These are phyloP conservation scores for Geoglossum cookeanum DNA, from an alignment of 2,329 filamentous ascomycete species.

Conservation along the genomic window DNA sequence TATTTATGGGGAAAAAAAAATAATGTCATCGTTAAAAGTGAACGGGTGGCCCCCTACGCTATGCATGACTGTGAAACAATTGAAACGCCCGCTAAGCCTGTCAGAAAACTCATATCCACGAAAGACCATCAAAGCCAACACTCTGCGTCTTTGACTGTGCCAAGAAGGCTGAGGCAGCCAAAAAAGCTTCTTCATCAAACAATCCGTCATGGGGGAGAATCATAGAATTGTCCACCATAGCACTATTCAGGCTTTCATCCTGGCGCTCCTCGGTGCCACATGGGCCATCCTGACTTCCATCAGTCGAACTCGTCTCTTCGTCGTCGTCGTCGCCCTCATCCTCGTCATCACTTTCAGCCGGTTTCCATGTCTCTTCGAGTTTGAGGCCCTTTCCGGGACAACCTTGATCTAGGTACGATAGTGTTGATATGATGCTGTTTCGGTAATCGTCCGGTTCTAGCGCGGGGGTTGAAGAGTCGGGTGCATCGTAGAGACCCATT, in stretches of 20 bases:
- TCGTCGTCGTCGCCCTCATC: neutral
- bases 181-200: neutral
- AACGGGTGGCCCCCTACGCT: neutral
- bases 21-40: neutral
- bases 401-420: neutral
- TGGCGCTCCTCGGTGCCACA: neutral
- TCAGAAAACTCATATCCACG: neutral
- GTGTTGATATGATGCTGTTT: neutral
- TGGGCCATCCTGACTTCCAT: neutral
- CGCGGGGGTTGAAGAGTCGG: neutral
- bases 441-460: constrained; percentile 1
- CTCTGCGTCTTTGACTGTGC: neutral
- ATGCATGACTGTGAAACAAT: neutral
- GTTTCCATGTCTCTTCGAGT: constrained; percentile 5
- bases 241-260: neutral
- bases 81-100: neutral
- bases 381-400: constrained; percentile 3
- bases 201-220: neutral
- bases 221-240: neutral
- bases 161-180: neutral
- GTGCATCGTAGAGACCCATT: constrained; percentile 5
- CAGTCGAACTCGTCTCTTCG: neutral
- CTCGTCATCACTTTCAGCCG: neutral
- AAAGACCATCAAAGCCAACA: neutral
- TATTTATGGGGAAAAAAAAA: neutral